Evolutionary conservation across 73 alveolate genomes (phyloP), one percentile per base, ranked within the genome.

Genomic region (Tetrahymena elliotti): DNA sequence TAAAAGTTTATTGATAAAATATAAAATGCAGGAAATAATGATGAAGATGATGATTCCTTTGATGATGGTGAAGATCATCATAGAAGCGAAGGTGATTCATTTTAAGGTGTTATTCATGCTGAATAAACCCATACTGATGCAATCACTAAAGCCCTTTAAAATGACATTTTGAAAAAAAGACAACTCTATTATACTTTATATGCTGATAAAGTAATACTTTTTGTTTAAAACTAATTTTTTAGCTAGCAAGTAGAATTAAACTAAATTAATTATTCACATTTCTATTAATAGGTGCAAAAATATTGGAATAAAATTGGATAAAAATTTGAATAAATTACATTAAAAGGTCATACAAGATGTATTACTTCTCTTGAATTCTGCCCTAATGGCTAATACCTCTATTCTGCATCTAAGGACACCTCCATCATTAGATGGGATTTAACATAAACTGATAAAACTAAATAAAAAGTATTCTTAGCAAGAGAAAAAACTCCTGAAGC

Each of bases 331-430:
- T 35, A 68, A 84, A 94, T 84, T 84, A 88, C 38, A 27, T 94
- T 68, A 33, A 94, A 94, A 84, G 96, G 96, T 52, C 96, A 94
- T 52, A 35, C 93, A 18, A 22, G 96, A 88, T 92, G 95, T 33
- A 94, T 94, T 6, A 94, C 96, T 41, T 94, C 68, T 34, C 83
- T 94, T 35, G 27, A 94, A 94, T 52, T 94, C 33, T 94, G 93
- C 47, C 52, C 94, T 34, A 84, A 84, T 92, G 96, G 94, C 1
- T 47, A 92, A 92, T 33, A 35, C 12, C 24, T 94, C 35, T 94
- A 84, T 52, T 94, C 96, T 47, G 93, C 94, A 53, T 94, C 96
- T 10, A 94, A 94, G 92, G 96, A 94, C 47, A 52, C 96, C 18
- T 84, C 95, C 35, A 94, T 94, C 3, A 94, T 94, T 82, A 94